Conservation (phyloP, 768 basidiomycete species). For the Suillus plorans region DNA sequence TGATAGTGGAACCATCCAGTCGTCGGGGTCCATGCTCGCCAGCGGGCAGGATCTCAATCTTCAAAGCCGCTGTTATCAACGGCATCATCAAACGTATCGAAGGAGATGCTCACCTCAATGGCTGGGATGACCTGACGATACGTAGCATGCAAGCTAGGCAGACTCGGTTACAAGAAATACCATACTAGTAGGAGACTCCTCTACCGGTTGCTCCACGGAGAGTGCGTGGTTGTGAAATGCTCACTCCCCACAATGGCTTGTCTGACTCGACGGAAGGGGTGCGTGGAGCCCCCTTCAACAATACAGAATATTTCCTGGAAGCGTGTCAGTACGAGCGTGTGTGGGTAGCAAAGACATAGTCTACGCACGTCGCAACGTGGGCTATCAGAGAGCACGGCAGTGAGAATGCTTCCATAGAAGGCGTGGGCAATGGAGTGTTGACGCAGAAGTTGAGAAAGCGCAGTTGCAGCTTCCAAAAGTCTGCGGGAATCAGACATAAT, state of each 20-base stretch:
- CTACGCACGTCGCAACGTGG: slow-evolving; percentile 62
- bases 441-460: slow-evolving; percentile 66
- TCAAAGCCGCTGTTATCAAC: not conserved
- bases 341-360: slow-evolving; percentile 4
- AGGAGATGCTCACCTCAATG: slow-evolving; percentile 56
- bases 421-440: slow-evolving; percentile 68
- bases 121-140: slow-evolving; percentile 77
- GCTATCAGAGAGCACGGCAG: slow-evolving; percentile 65
- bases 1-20: slow-evolving; percentile 66
- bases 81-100: not conserved
- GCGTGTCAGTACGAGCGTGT: slow-evolving; percentile 10
- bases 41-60: slow-evolving; percentile 84
- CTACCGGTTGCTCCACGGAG: slow-evolving; percentile 88
- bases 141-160: slow-evolving; percentile 64
- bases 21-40: slow-evolving; percentile 80
- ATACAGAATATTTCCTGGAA: slow-evolving; percentile 81
- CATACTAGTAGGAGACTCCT: slow-evolving; percentile 8
- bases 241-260: slow-evolving; percentile 67
- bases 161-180: slow-evolving; percentile 13
- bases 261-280: slow-evolving; percentile 79
- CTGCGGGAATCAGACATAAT: slow-evolving; percentile 67
- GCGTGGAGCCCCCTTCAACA: slow-evolving; percentile 69
- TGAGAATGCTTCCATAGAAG: slow-evolving; percentile 75
- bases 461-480: slow-evolving; percentile 74
- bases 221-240: slow-evolving; percentile 65